Base-by-base conservation (phyloP, 2,329 filamentous ascomycete species). In the Didymella lethalis region DNA sequence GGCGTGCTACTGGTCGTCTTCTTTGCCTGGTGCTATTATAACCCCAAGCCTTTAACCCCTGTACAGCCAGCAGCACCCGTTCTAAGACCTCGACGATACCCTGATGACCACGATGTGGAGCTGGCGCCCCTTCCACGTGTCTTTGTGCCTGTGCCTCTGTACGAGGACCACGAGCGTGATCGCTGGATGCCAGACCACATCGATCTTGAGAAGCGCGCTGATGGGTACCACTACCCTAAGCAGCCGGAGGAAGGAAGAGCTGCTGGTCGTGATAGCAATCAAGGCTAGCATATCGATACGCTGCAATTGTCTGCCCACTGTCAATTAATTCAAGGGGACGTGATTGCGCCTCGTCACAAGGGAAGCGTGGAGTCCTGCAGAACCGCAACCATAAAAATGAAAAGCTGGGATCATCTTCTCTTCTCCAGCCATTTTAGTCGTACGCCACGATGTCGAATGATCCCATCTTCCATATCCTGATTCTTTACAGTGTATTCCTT, bases 141-240 rank as follows among this genome's bases (percentile, higher is more conserved):
- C 2, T 51, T 54, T 14, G 2, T 50, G 6, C 40, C 44, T 25
- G 26, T 16, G 18, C 50, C 50, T 0, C 8, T 50, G 28, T 59
- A 51, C 11, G 28, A 43, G 14, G 2, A 51, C 5, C 41, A 49
- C 7, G 40, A 47, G 7, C 32, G 56, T 28, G 47, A 47, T 23
- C 2, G 36, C 6, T 38, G 45, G 46, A 7, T 59, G 26, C 41
- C 50, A 10, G 16, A 49, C 11, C 1, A 50, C 16, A 14, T 18
- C 4, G 46, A 26, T 3, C n/a, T 59, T 23, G 41, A 54, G 23
- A 51, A 50, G 47, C 40, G 20, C 20, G 38, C 14, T 18, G 50
- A 54, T 40, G 50, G 51, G 12, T 38, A 51, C 23, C 54, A 23
- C n/a, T 54, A 51, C 8, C 40, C 29, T 8, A 45, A 45, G 26